Base-by-base conservation (phyloP, 208 protist genomes). In the Trypanosomatidae sp. region DNA sequence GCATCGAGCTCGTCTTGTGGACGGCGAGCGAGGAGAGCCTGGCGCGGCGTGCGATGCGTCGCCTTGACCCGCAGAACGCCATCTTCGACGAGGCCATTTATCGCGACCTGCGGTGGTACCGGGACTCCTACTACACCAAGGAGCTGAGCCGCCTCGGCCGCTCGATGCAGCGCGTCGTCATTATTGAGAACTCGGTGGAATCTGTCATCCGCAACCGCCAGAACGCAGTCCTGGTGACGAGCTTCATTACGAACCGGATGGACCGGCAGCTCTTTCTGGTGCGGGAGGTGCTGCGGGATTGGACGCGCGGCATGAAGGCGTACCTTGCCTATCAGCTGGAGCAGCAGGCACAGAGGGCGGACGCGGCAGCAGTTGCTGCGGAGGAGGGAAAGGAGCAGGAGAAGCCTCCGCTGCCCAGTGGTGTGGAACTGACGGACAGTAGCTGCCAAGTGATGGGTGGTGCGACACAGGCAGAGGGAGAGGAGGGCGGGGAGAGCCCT, bases 111-210 rank as follows among this genome's bases (percentile, higher is more conserved):
- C 83, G 91, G n/a, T 98, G 94, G 92, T 98, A 94, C 76, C 76
- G 87, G 39, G 87, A 94, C 68, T 69, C 76, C 17, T 86, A 86
- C 76, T 96, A 95, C 80, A 94, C 91, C 8, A 98, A 98, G 79
- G 91, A 96, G 52, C 80, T 98, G 65, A 80, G 83, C 39, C 91
- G 85, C 10, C 82, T 98, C 0, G 94, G 94, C 13, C 87, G 94
- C 0, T 33, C 44, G 15, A 80, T 98, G 69, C 74, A 90, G 19
- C 84, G 84, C 67, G 80, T 86, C 33, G 86, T 93, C 56, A 96
- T 98, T 69, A 81, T 98, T n/a, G 91, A 98, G 73, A 98, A 98
- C 80, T 84, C 89, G n/a, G 80, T 91, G 19, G 72, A 82, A 19
- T 94, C 86, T 8, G 92, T 98, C 25, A 68, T 70, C 36, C 73